Evolutionary conservation across 1,139 yeast species (phyloP).

Genomic region (Yamadazyma songkhlaensis): DNA sequence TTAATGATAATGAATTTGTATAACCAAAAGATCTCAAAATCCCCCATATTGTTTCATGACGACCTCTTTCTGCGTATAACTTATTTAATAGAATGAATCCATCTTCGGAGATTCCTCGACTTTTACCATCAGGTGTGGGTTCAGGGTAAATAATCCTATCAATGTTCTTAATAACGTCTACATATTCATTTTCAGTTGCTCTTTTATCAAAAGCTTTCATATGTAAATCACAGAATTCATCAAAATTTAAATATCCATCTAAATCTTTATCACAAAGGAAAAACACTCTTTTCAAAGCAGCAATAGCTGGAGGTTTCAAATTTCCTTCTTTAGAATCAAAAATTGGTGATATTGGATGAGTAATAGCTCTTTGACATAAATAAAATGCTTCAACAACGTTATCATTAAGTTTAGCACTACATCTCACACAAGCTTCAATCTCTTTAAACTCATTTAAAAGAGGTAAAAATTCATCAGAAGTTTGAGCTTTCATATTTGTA

Average conservation of each 20-base stretch:
- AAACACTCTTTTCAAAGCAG: constrained; percentile 78
- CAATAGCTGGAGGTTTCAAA: constrained; percentile 71
- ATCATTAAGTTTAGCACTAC: constrained; percentile 75
- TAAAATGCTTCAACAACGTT: constrained; percentile 91
- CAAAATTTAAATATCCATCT: constrained; percentile 73
- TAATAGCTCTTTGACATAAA: constrained; percentile 86
- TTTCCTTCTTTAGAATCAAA: constrained; percentile 89
- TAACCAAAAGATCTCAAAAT: constrained; percentile 82
- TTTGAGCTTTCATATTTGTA: constrained; percentile 27
- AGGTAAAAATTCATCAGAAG: constrained; percentile 79
- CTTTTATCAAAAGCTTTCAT: constrained; percentile 66
- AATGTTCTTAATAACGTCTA: constrained; percentile 25
- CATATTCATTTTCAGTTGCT: constrained; percentile 26
- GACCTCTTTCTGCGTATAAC: constrained; percentile 81
- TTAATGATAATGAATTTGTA: constrained; percentile 84
- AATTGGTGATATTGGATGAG: constrained; percentile 90
- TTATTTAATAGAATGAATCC: constrained; percentile 80
- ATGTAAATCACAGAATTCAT: constrained; percentile 70
- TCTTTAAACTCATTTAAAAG: constrained; percentile 88
- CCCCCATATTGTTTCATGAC: constrained; percentile 98
- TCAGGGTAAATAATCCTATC: constrained; percentile 27
- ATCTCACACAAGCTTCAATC: constrained; percentile 84
- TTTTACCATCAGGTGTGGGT: constrained; percentile 12
- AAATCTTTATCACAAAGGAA: constrained; percentile 86
- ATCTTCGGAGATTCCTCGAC: constrained; percentile 60